phyloP scores from a whole-genome alignment of 495 filamentous ascomycete species.

The Penicillium dipodomyicola region DNA sequence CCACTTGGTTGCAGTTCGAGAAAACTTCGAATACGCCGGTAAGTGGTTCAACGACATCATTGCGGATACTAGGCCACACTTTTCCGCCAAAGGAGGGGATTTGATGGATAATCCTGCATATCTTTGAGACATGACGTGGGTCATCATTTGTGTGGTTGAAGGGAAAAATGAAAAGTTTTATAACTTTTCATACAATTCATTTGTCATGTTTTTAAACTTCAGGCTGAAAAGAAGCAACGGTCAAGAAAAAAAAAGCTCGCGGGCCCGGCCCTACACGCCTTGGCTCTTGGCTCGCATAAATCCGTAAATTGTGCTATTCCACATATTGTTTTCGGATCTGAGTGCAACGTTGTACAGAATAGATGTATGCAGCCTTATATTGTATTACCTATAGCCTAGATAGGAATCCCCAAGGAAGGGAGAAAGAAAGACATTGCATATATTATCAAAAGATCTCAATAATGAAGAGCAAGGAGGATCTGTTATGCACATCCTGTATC shows the following conservation, averaged over 20 bases:
- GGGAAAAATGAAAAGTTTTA: neutral
- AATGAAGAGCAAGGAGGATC: neutral
- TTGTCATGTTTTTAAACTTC: slow-evolving; percentile 3
- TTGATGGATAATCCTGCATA: neutral
- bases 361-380: neutral
- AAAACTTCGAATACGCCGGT: slow-evolving; percentile 10
- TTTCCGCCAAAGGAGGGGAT: neutral
- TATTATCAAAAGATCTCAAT: neutral
- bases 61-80: slow-evolving; percentile 2
- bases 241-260: neutral
- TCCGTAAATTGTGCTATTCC: neutral
- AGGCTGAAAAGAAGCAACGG: neutral
- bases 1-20: slow-evolving; percentile 4
- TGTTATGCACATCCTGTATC: slow-evolving; percentile 7
- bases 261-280: slow-evolving; percentile 1
- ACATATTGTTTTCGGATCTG: neutral
- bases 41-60: slow-evolving; percentile 10
- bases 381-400: neutral
- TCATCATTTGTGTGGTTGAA: neutral
- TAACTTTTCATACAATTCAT: slow-evolving; percentile 1
- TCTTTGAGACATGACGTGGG: slow-evolving; percentile 11
- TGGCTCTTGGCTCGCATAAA: slow-evolving; percentile 3
- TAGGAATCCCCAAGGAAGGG: neutral
- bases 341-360: neutral
- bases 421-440: neutral